A percentile compares a stretch with the other conserved stretches of the same genome.
Conservation (phyloP, 352 stramenopile species). For the Globisporangium takayamanum region DNA sequence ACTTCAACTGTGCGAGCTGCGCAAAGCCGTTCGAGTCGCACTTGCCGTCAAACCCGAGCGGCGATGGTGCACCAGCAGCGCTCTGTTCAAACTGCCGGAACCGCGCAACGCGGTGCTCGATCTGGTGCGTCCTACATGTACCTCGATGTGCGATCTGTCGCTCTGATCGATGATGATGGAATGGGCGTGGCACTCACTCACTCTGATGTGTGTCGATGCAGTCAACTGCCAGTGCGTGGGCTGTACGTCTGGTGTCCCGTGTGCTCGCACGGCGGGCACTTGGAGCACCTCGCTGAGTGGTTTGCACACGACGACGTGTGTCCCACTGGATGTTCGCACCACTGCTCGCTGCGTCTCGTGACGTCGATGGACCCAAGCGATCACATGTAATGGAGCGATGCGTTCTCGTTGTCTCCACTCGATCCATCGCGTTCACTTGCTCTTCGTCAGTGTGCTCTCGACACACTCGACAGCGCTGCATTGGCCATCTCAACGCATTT, state of each 20-base stretch:
- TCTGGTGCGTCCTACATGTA: conserved; percentile 50
- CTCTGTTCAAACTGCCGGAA: conserved; percentile 73
- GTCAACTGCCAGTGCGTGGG: conserved; percentile 79
- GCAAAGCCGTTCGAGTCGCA: conserved; percentile 61
- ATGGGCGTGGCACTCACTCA: neutral
- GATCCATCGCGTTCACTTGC: neutral
- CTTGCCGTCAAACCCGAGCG: conserved; percentile 18
- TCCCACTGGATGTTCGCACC: conserved; percentile 71
- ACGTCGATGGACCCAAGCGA: conserved; percentile 11
- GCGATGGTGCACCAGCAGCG: conserved; percentile 22
- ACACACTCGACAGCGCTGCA: too few relatives aligned
- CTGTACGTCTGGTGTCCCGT: conserved; percentile 90
- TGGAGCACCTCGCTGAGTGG: conserved; percentile 81
- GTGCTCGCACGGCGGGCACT: conserved; percentile 86
- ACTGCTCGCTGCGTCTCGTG: conserved; percentile 45
- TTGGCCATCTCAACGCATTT: too few relatives aligned
- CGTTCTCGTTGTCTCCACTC: too few relatives aligned
- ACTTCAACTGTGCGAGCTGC: conserved; percentile 79
- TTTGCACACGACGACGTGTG: conserved; percentile 65
- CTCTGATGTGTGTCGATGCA: conserved; percentile 12
- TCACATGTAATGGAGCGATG: conserved; percentile 2
- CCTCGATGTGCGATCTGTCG: neutral
- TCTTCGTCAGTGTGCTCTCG: too few relatives aligned
- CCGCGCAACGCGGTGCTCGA: conserved; percentile 70
- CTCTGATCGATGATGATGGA: neutral